Conservation (phyloP, 768 basidiomycete genomes). For the Dentipellis fragilis region DNA sequence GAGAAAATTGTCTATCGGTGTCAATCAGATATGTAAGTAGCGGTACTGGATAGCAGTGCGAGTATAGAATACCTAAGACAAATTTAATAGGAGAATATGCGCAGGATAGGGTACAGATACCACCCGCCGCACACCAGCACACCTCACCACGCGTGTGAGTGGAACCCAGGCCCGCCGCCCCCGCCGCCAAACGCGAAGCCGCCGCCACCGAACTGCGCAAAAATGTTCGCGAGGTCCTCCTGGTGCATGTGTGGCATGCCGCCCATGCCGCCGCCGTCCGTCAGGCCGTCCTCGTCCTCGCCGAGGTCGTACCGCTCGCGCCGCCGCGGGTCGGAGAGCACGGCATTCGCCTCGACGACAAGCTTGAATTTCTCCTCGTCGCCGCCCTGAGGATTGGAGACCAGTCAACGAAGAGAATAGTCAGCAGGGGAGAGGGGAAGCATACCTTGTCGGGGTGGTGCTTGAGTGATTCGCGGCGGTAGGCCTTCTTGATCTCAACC, state of each 20-base stretch:
- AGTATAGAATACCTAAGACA: no score
- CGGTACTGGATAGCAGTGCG: no score
- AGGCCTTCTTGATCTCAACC: slow-evolving; percentile 81
- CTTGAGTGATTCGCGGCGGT: slow-evolving; percentile 75
- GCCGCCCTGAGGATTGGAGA: slow-evolving; percentile 51
- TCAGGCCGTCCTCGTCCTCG: slow-evolving; percentile 68
- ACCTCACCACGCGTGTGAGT: no score
- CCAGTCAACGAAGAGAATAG: neutral
- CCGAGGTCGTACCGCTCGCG: slow-evolving; percentile 74
- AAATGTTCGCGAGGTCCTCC: slow-evolving; percentile 11
- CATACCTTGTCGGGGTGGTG: slow-evolving; percentile 79
- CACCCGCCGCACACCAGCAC: no score
- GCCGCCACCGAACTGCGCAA: slow-evolving; percentile 8
- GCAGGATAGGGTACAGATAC: no score
- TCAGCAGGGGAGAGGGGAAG: neutral
- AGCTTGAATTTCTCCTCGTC: slow-evolving; percentile 96
- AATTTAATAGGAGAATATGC: no score
- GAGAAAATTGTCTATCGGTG: no score
- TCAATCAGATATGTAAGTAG: no score
- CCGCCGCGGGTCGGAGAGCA: slow-evolving; percentile 67
- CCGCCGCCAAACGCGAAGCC: neutral
- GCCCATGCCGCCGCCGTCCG: slow-evolving; percentile 20
- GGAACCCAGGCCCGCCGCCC: neutral
- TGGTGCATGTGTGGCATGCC: slow-evolving; percentile 28
- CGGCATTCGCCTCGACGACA: slow-evolving; percentile 70